These are phyloP conservation scores for Lobosporangium transversale DNA, from an alignment of 192 early-diverging fungal species.

Conservation along the genomic window DNA sequence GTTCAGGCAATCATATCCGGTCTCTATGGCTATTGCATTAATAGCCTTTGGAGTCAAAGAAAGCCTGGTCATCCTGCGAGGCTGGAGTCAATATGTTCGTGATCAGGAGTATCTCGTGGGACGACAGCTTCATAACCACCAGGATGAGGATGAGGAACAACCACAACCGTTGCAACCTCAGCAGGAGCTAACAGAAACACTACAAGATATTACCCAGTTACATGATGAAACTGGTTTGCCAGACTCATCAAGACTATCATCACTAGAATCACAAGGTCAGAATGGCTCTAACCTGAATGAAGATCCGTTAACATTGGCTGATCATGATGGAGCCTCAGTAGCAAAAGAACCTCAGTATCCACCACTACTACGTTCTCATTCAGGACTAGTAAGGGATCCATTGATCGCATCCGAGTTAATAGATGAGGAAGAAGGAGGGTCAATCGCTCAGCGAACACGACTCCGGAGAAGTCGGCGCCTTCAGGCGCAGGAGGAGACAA, in stretches of 20 bases:
- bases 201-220: neutral
- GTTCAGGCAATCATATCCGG: slow-evolving; percentile 21
- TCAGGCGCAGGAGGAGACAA: slow-evolving; percentile 8
- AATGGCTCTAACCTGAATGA: neutral
- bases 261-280: neutral
- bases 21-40: neutral
- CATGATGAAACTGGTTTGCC: neutral
- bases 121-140: slow-evolving; percentile 38
- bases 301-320: neutral
- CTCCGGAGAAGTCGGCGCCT: slow-evolving; percentile 17
- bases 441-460: slow-evolving; percentile 12
- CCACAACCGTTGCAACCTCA: neutral
- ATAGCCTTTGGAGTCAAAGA: slow-evolving; percentile 21
- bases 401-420: neutral
- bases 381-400: slow-evolving; percentile 10
- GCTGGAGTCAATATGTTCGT: slow-evolving; percentile 42
- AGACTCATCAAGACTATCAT: neutral
- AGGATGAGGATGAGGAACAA: slow-evolving; percentile 7
- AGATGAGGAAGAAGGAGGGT: slow-evolving; percentile 13
- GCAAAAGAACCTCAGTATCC: neutral
- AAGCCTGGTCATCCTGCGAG: slow-evolving; percentile 9
- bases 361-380: slow-evolving; percentile 4
- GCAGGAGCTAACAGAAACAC: neutral
- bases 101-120: slow-evolving; percentile 50
- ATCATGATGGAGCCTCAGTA: neutral